Evolutionary conservation across 163 green algal genomes (phyloP), one percentile per base, ranked within the genome.

Genomic region (Chlamydomonas reinhardtii): DNA sequence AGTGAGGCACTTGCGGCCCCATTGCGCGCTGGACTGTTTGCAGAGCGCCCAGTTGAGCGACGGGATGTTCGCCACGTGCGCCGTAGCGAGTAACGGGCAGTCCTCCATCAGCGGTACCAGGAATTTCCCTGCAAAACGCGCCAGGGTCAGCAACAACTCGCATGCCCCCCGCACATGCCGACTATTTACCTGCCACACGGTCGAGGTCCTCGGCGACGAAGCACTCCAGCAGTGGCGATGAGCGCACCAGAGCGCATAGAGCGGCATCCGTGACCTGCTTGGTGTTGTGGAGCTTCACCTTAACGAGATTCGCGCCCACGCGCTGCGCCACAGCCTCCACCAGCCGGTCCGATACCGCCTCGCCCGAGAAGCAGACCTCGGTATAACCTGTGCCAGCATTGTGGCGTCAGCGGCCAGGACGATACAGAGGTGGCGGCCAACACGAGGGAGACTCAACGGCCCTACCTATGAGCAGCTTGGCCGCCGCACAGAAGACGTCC

Each of bases 231-330:
- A 74, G 27, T 22, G 80, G 80, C 9, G 80, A 35, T 31, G 80
- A 32, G 70, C 80, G 80, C 19, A 92, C 84, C 6, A 94, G 74
- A 2, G 79, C 72, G 14, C 48, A 82, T 14, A 96, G 85, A 29
- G 89, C 91, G 25, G 76, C 19, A 73, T 96, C 94, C 8, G 94
- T 95, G 25, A 94, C 90, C 19, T 68, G 62, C 43, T 69, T 61
- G 2, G 74, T 74, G 70, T 82, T 83, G 34, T 89, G 62, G n/a
- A 95, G 71, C 68, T 90, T 90, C 17, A 94, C 75, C n/a, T 86
- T 90, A 2, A 75, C 76, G 1, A 95, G 76, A 22, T 74, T 74
- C 12, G 76, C 5, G 29, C 91, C 91, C 15, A 87, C 87, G 0
- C 76, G 69, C 35, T 65, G 24, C 4, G 90, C 73, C 2, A 93